Evolutionary conservation across 306 rosid genomes (phyloP), one percentile per base, ranked within the genome.

Genomic region (Rosa persica): DNA sequence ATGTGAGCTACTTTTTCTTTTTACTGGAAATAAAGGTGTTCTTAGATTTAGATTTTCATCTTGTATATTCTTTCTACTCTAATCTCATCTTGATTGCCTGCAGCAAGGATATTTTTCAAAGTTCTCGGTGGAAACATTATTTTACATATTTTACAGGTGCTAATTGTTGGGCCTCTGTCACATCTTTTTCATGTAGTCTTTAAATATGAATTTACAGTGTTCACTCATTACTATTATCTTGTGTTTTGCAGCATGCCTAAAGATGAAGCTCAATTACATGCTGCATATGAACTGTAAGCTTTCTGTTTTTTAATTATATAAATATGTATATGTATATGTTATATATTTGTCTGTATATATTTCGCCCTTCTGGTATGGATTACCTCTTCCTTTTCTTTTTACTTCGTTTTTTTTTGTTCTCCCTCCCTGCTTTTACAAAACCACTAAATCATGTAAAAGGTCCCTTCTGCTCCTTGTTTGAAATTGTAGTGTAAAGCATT

Each of bases 71-170:
- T 61, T 48, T 73, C 77, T 77, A 46, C 42, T 44, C 87, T 81
- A 69, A 81, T 79, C 13, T 48, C 78, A 68, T 60, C 75, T 70
- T 61, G 69, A 78, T 66, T 69, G 71, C 51, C 58, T 85, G 92
- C 97, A 96, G 99, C 92, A 79, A 76, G 92, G 92, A 16, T 91
- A 88, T 78, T 93, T 91, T 78, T 72, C 91, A 0, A 96, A 96
- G 88, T 90, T 96, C 72, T 44, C 94, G 0, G 79, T 86, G 83
- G 98, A 96, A 76, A 90, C 98, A 0, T 82, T 96, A 84, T 93
- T 96, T 85, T 96, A 91, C 84, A 88, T 93, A 87, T 93, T 96
- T 82, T 96, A 93, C 94, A 96, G 99, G 99, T 95, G 73, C 84
- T 76, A 58, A 72, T 68, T 73, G 25, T 52, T 76, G 23, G 43